Base-by-base conservation (phyloP, 805 yeast genomes). In the Metschnikowia anglica region DNA sequence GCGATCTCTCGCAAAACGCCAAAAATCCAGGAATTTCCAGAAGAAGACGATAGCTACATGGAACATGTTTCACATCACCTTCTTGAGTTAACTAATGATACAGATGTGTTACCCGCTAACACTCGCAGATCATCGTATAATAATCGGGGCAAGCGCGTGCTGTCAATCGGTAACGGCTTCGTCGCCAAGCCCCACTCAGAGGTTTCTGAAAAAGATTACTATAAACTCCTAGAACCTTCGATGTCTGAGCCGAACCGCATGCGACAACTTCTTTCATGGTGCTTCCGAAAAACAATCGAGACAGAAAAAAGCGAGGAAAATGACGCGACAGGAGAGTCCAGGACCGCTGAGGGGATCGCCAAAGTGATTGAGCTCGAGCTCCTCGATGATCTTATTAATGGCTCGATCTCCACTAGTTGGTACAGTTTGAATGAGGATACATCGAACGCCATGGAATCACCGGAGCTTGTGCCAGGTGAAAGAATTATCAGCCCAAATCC, bases 101-200 rank as follows among this genome's bases (percentile, higher is more conserved):
- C 20, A 5, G 43, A 36, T 16, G 19, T 24, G 9, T n/a, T 30
- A 16, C 37, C 40, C n/a, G 8, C 26, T 3, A 46, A 36, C 31
- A 39, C 31, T 10, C 39, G 50, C 26, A 38, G 50, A 13, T 43
- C 78, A 1, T 79, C 85, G 1, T 62, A 81, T 49, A 58, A 73
- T 29, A 74, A 76, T 40, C 66, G 93, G 25, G 93, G 93, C 6
- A 83, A 82, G 53, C 62, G 93, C 21, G 77, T 81, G 2, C 84
- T 86, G 55, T 81, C 89, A 0, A 76, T 85, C 5, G 89, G 90
- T 2, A 83, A 82, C 54, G 91, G 90, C 2, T 79, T 79, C 51
- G 70, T 68, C 2, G 86, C 83, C 0, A 74, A 73, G 23, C 90
- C 90, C 2, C 90, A 85, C 57, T 68, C 72, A 0, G 81, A 79